phyloP scores from a whole-genome alignment of 371 early-diverging fungal species.

The Mucor velutinosus region DNA sequence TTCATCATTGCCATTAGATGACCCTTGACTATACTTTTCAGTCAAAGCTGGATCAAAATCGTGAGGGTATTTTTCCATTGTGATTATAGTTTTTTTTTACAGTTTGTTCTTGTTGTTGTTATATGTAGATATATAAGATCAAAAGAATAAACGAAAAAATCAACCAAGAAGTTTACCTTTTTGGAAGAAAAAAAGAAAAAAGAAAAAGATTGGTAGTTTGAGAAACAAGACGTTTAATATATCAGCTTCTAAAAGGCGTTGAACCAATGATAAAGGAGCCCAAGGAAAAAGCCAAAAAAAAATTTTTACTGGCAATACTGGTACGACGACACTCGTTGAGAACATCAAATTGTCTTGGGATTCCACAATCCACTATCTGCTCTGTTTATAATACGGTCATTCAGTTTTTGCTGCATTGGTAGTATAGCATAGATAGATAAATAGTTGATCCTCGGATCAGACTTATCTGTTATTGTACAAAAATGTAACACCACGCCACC shows the following conservation, averaged over 20 bases:
- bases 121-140: background rate
- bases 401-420: too few relatives aligned
- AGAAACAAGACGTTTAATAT: background rate
- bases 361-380: too few relatives aligned
- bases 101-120: background rate
- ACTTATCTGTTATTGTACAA: background rate
- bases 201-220: background rate
- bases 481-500: background rate
- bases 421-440: background rate
- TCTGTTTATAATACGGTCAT: too few relatives aligned
- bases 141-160: background rate
- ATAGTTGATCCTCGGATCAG: background rate
- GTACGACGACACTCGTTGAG: too few relatives aligned
- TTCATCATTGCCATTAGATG: background rate
- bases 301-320: background rate
- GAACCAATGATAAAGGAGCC: background rate
- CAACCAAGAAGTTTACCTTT: conserved; percentile 1
- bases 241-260: background rate
- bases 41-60: conserved; percentile 10
- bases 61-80: conserved; percentile 6
- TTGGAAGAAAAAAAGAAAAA: background rate
- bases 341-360: too few relatives aligned
- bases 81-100: conserved; percentile 2
- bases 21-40: conserved; percentile 7
- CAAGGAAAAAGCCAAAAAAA: background rate